phyloP scores from a whole-genome alignment of 139 green algal species.

The Tetraselmis chui region DNA sequence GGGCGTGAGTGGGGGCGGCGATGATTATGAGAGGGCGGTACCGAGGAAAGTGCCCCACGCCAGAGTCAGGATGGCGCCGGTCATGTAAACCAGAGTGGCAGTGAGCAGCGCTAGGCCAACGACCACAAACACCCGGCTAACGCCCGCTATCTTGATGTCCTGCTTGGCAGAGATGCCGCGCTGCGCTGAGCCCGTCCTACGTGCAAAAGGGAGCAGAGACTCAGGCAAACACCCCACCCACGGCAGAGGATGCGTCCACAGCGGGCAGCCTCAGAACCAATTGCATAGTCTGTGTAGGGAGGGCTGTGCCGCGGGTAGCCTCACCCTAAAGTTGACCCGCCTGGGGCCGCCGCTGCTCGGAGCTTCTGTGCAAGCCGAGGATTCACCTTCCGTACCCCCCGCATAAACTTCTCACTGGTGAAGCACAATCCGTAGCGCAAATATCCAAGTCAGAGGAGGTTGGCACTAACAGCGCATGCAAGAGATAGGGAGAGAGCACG shows the following conservation, averaged over 20 bases:
- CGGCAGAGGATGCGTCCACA: too few species aligned
- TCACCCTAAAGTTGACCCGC: neutral
- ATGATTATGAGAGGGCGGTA: slow-evolving; percentile 8
- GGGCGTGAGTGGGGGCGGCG: too few species aligned
- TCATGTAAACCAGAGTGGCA: slow-evolving; percentile 10
- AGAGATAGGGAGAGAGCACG: too few species aligned
- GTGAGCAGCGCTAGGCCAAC: neutral
- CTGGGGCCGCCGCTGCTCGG: neutral
- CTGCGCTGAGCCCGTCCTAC: neutral
- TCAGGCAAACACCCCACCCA: too few species aligned
- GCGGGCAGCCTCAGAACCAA: too few species aligned
- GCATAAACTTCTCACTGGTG: neutral
- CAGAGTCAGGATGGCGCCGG: slow-evolving; percentile 16
- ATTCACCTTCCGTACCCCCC: neutral
- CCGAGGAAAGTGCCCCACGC: slow-evolving; percentile 23
- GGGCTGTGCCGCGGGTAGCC: too few species aligned
- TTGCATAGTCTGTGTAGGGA: neutral
- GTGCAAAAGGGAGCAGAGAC: too few species aligned
- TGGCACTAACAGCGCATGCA: too few species aligned
- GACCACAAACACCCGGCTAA: slow-evolving; percentile 10
- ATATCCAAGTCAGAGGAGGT: too few species aligned
- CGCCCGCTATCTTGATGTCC: slow-evolving; percentile 14
- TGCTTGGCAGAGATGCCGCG: neutral
- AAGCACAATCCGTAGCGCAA: too few species aligned
- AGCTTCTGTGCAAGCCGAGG: neutral